Percentiles rank a stretch among this genome's conserved stretches.
Conservation (phyloP, 768 basidiomycete species). For the Naganishia randhawae region DNA sequence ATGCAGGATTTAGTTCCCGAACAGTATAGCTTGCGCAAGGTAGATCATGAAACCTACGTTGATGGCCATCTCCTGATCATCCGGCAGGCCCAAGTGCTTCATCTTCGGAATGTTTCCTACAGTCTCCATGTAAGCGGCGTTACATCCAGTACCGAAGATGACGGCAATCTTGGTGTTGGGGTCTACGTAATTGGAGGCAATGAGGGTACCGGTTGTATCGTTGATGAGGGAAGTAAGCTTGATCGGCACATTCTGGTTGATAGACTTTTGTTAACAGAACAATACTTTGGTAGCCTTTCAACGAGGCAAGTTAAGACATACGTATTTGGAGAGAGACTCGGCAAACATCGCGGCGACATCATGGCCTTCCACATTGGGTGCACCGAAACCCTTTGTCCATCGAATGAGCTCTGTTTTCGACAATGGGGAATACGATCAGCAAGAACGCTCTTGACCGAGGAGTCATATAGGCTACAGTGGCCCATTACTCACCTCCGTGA, state of each 20-base stretch:
- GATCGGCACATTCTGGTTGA: slow-evolving; percentile 74
- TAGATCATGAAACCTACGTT: slow-evolving; percentile 69
- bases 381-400: slow-evolving; percentile 99
- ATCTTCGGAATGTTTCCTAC: slow-evolving; percentile 82
- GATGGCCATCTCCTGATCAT: slow-evolving; percentile 76
- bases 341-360: slow-evolving; percentile 94
- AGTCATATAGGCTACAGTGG: neutral
- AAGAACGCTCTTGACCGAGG: neutral
- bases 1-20: neutral
- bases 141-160: slow-evolving; percentile 97
- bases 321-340: slow-evolving; percentile 69
- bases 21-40: neutral
- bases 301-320: slow-evolving; percentile 52
- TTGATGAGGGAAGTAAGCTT: slow-evolving; percentile 84
- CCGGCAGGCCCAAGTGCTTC: slow-evolving; percentile 61
- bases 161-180: slow-evolving; percentile 85
- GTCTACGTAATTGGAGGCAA: slow-evolving; percentile 94
- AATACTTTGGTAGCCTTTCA: neutral
- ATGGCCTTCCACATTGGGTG: slow-evolving; percentile 79
- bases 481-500: slow-evolving; percentile 59
- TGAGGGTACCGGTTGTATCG: slow-evolving; percentile 95
- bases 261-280: neutral
- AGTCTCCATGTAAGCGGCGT: slow-evolving; percentile 96
- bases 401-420: slow-evolving; percentile 65
- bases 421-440: neutral